Base-by-base conservation (phyloP, 495 filamentous ascomycete species). In the Neurospora terricola region DNA sequence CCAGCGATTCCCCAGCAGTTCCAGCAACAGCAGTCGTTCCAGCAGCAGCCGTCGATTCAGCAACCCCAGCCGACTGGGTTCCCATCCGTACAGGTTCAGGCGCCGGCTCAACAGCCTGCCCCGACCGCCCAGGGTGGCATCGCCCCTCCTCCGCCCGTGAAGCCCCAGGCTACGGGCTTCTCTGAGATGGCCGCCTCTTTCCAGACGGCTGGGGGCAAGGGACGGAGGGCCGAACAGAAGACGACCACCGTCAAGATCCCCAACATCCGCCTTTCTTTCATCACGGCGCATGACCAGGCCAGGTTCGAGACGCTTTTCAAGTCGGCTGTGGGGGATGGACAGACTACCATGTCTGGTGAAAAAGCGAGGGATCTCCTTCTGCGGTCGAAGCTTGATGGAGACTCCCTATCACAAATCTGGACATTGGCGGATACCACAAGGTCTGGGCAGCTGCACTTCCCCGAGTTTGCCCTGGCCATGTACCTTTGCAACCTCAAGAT, bases 261-360 rank as follows among this genome's bases (percentile, higher is more conserved):
- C n/a, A 98, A 92, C 78, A 96, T 98, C 72, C 86, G 96, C 68
- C 84, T 99, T 62, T 97, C 94, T 7, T 99, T 98, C 77, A 94
- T 99, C 72, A 98, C 96, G 1, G 94, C 92, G 30, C 90, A 92
- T 75, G 96, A 99, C 78, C 96, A 99, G 80, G 91, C 95, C 72
- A 97, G 96, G 82, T 99, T 99, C 77, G 96, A 99, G 86, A 94
- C 97, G 74, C 85, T 99, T 10, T 99, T 99, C 84, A 98, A 96
- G 83, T 95, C 93, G 69, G 96, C 96, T 10, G 94, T 94, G 42
- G 93, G 94, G 12, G 91, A 95, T 77, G 81, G 78, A n/a, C 91
- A 88, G 73, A 91, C 92, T 77, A 94, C 96, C 54, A 86, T 99
- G 85, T 92, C 93, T 78, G 96, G 93, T 27, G 96, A 98, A 71